Conservation (phyloP, 176 grass and related monocot genomes). For the Ensete ventricosum region DNA sequence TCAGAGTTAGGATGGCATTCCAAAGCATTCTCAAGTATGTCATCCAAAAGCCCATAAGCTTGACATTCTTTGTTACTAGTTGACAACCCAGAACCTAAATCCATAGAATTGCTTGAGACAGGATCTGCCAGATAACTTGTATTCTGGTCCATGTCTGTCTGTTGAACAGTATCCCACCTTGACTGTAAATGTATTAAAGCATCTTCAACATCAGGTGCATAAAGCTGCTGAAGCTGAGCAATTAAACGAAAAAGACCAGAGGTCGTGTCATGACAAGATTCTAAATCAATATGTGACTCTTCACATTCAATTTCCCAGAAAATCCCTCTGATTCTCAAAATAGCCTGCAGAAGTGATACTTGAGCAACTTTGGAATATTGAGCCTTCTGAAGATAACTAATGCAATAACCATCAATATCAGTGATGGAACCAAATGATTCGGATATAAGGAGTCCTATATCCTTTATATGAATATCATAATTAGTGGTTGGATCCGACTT, state of each 20-base stretch:
- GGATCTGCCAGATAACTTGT: constrained; percentile 21
- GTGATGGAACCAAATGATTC: constrained; percentile 42
- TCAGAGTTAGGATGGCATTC: constrained; percentile 1
- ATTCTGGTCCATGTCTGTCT: constrained; percentile 32
- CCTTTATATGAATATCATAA: constrained; percentile 69
- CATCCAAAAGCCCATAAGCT: constrained; percentile 74
- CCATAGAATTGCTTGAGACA: constrained; percentile 34
- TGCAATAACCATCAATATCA: constrained; percentile 36
- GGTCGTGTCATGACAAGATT: constrained; percentile 66
- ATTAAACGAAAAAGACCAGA: constrained; percentile 55
- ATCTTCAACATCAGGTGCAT: constrained; percentile 81
- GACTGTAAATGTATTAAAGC: constrained; percentile 87
- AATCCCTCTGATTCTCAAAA: constrained; percentile 39
- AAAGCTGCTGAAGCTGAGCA: constrained; percentile 79
- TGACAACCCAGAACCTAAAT: constrained; percentile 29
- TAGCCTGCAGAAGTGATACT: constrained; percentile 51
- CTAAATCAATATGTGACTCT: constrained; percentile 69
- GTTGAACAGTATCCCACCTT: constrained; percentile 88
- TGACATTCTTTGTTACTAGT: constrained; percentile 27
- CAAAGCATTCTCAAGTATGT: constrained; percentile 93
- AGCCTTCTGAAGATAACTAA: constrained; percentile 47
- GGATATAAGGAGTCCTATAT: constrained; percentile 80
- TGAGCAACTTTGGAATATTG: constrained; percentile 66
- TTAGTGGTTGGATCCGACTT: constrained; percentile 34
- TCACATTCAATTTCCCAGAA: constrained; percentile 86